A percentile compares a stretch with the other conserved stretches of the same genome.
These are phyloP conservation scores for Saccharum hybrid DNA, from an alignment of 202 grass and related monocot genomes.

Conservation along the genomic window DNA sequence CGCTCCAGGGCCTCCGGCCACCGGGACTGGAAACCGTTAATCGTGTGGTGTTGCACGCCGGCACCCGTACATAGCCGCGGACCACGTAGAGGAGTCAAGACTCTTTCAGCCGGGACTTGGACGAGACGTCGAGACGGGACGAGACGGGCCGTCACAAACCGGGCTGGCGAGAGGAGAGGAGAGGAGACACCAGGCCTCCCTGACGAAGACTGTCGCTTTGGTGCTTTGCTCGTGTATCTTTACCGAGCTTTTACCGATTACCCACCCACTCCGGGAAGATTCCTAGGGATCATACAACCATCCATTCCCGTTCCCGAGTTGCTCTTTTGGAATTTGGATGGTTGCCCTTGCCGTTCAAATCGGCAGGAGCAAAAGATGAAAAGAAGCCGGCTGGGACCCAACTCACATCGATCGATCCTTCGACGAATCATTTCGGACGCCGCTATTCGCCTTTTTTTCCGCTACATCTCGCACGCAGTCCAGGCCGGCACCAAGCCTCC, in stretches of 20 bases:
- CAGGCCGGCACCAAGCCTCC: too few species aligned
- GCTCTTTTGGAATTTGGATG: neutral
- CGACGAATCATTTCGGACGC: conserved; percentile 17
- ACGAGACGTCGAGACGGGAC: too few species aligned
- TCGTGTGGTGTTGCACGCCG: neutral
- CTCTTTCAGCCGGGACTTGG: neutral
- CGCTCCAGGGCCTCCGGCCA: too few species aligned
- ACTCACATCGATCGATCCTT: conserved; percentile 30
- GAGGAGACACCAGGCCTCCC: too few species aligned
- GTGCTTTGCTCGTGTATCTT: too few species aligned
- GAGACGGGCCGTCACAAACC: too few species aligned
- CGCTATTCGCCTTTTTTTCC: neutral
- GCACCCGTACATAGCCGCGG: neutral
- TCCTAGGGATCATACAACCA: neutral
- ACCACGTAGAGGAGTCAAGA: neutral
- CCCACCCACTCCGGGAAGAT: neutral
- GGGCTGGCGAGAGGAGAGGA: too few species aligned
- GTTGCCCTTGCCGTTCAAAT: neutral
- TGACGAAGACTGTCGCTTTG: neutral
- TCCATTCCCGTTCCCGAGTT: neutral
- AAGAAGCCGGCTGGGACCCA: neutral
- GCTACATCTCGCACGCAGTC: too few species aligned
- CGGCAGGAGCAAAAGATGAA: neutral
- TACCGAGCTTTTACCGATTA: too few species aligned
- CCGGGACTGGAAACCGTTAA: too few species aligned